phyloP scores from a whole-genome alignment of 345 rosid genomes.

The Salix exigua region DNA sequence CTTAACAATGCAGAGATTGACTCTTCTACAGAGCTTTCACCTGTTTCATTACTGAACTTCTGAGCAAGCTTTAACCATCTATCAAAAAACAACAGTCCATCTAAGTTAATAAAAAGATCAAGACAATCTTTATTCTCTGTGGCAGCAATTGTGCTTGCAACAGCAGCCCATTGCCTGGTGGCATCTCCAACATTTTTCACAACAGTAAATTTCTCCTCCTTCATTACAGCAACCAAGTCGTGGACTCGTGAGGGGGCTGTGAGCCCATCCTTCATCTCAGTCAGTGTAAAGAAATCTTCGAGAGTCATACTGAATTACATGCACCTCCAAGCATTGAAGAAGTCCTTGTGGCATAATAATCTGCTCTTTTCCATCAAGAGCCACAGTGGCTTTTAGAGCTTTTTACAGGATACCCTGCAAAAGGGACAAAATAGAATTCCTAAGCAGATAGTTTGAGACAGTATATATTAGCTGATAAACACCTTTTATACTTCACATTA shows the following conservation, averaged over 20 bases:
- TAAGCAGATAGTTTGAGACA: constrained; percentile 1
- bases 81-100: constrained; percentile 68
- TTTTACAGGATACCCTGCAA: constrained; percentile 31
- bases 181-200: constrained; percentile 69
- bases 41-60: constrained; percentile 34
- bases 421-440: constrained; percentile 9
- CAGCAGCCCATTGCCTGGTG: constrained; percentile 86
- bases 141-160: constrained; percentile 72
- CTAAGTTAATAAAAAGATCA: constrained; percentile 76
- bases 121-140: constrained; percentile 86
- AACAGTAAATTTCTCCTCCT: constrained; percentile 56
- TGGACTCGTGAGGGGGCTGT: constrained; percentile 63
- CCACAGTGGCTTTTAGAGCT: not conserved
- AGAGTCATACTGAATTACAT: constrained; percentile 69
- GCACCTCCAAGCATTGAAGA: constrained; percentile 34
- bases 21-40: constrained; percentile 61
- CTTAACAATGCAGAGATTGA: constrained; percentile 60
- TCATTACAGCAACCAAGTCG: constrained; percentile 70
- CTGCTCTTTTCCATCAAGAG: constrained; percentile 36
- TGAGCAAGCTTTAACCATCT: constrained; percentile 77
- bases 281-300: constrained; percentile 83
- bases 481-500: not conserved
- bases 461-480: not conserved
- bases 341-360: constrained; percentile 21
- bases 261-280: constrained; percentile 94